A percentile compares a stretch with the other conserved stretches of the same genome.
Evolutionary conservation across 2,329 filamentous ascomycete species (phyloP).

Genomic region (Ascochyta lentis): DNA sequence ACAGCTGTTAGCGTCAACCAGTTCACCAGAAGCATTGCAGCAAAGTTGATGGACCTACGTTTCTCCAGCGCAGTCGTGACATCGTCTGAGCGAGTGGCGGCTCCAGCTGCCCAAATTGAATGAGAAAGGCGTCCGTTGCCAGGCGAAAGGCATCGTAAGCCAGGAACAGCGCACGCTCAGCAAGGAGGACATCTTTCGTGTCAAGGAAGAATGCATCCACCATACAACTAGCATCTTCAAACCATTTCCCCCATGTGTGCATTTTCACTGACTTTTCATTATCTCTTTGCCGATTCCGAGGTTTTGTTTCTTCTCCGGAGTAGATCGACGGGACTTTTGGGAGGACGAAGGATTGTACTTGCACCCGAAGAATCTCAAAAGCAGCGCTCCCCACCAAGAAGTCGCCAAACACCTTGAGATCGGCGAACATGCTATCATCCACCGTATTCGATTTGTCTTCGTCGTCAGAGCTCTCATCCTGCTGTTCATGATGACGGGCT

Average conservation of each 20-base stretch:
- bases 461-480: too few relatives aligned
- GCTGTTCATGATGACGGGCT: too few relatives aligned
- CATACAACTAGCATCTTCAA: background rate
- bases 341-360: constrained; percentile 12
- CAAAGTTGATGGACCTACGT: constrained; percentile 20
- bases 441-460: too few relatives aligned
- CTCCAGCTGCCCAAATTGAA: constrained; percentile 11
- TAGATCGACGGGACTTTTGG: background rate
- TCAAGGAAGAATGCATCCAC: background rate
- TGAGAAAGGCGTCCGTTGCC: constrained; percentile 2
- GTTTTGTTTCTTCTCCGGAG: background rate
- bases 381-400: too few relatives aligned
- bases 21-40: background rate
- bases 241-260: background rate
- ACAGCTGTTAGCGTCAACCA: background rate
- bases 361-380: constrained; percentile 7
- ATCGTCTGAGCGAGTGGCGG: constrained; percentile 2
- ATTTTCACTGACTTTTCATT: background rate
- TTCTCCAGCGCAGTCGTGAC: constrained; percentile 27
- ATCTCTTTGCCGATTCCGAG: background rate
- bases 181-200: background rate
- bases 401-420: too few relatives aligned
- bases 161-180: background rate
- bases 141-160: background rate
- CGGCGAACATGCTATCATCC: too few relatives aligned